A percentile compares a stretch with the other conserved stretches of the same genome.
Conservation (phyloP, 805 yeast genomes). For the Candida verbasci region DNA sequence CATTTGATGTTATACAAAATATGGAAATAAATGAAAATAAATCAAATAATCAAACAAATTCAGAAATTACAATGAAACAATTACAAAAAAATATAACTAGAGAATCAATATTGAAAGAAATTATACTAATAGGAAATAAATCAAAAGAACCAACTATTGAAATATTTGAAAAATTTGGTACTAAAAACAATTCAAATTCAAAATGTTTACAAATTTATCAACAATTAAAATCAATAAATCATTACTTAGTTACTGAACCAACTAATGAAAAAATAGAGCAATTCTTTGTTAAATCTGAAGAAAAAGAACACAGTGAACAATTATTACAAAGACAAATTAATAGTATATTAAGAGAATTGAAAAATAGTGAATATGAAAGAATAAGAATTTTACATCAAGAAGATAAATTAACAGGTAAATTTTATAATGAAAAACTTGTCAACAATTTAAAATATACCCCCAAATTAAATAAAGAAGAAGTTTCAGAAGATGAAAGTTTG, state of each 20-base stretch:
- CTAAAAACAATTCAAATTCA: slow-evolving; percentile 20
- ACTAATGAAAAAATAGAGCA: slow-evolving; percentile 19
- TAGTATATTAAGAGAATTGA: slow-evolving; percentile 33
- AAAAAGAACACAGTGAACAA: slow-evolving; percentile 23
- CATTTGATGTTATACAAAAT: slow-evolving; percentile 26
- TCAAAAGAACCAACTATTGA: slow-evolving; percentile 11
- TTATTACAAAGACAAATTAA: slow-evolving; percentile 30
- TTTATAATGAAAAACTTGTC: background rate
- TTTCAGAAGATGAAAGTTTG: slow-evolving; percentile 46
- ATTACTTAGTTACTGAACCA: slow-evolving; percentile 10
- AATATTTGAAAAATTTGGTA: slow-evolving; percentile 31
- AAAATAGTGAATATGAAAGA: slow-evolving; percentile 27
- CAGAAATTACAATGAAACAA: slow-evolving; percentile 41
- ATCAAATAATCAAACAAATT: slow-evolving; percentile 29
- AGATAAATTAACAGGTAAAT: slow-evolving; percentile 2
- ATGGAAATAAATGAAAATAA: slow-evolving; percentile 12
- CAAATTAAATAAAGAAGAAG: slow-evolving; percentile 38
- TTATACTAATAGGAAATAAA: slow-evolving; percentile 30
- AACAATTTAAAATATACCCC: slow-evolving; percentile 16
- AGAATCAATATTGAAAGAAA: slow-evolving; percentile 41
- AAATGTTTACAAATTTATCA: slow-evolving; percentile 33
- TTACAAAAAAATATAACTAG: slow-evolving; percentile 41
- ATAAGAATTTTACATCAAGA: slow-evolving; percentile 26
- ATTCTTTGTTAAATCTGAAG: slow-evolving; percentile 31
- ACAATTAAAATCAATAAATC: slow-evolving; percentile 14